A percentile compares a stretch with the other conserved stretches of the same genome.
These are phyloP conservation scores for Penicillium daleae DNA, from an alignment of 495 filamentous ascomycete genomes.

Conservation along the genomic window DNA sequence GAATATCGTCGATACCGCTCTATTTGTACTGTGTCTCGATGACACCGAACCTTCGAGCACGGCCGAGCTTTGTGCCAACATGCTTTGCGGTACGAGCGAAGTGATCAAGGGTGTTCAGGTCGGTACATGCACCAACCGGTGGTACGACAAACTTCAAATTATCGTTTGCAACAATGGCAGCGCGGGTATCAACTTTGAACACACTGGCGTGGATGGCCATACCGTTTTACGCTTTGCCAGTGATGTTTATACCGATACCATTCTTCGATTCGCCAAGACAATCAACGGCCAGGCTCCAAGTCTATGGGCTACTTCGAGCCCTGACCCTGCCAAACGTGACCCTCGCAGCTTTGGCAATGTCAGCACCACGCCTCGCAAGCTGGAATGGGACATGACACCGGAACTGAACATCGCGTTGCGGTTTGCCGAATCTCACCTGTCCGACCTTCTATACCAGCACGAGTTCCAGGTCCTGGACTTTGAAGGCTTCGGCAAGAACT, in stretches of 20 bases:
- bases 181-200: constrained; percentile 98
- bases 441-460: constrained; percentile 94
- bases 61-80: constrained; percentile 88
- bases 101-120: constrained; percentile 93
- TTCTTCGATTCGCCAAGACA: constrained; percentile 90
- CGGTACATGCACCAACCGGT: constrained; percentile 95
- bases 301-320: constrained; percentile 87
- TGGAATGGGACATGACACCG: constrained; percentile 97
- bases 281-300: constrained; percentile 95
- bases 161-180: constrained; percentile 99
- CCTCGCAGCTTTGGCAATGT: constrained; percentile 94
- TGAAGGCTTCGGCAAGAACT: constrained; percentile 88
- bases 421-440: constrained; percentile 93
- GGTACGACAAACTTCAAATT: constrained; percentile 99
- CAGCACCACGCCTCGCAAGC: constrained; percentile 89
- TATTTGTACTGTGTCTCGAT: constrained; percentile 92
- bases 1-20: constrained; percentile 89
- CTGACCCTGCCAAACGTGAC: constrained; percentile 92
- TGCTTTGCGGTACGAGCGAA: constrained; percentile 94
- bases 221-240: constrained; percentile 95
- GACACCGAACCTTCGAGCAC: constrained; percentile 81
- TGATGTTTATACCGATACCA: constrained; percentile 97
- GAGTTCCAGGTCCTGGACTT: constrained; percentile 96
- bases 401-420: constrained; percentile 89
- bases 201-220: constrained; percentile 97